These are phyloP conservation scores for Pluteus cervinus DNA, from an alignment of 768 basidiomycete genomes.

Conservation along the genomic window DNA sequence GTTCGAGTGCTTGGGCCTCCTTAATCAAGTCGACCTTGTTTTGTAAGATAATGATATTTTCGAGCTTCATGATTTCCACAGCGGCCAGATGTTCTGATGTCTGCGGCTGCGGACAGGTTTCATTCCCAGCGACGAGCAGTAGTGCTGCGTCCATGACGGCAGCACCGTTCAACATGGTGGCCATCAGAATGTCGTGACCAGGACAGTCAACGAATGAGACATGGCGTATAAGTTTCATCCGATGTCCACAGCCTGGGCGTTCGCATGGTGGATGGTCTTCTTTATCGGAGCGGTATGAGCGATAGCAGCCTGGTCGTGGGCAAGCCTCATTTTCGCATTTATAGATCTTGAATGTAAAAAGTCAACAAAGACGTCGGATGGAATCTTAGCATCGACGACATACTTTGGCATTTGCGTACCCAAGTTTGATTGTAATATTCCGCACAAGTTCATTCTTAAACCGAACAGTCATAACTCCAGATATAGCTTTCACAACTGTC, in stretches of 20 bases:
- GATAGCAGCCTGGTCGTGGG: slow-evolving; percentile 90
- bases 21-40: slow-evolving; percentile 99
- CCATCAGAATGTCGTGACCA: slow-evolving; percentile 99
- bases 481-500: slow-evolving; percentile 97
- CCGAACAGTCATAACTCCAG: slow-evolving; percentile 95
- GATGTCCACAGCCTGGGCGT: slow-evolving; percentile 82
- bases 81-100: slow-evolving; percentile 98
- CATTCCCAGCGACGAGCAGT: slow-evolving; percentile 93
- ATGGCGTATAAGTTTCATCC: slow-evolving; percentile 90
- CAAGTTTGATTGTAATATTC: slow-evolving; percentile 99
- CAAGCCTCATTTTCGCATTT: slow-evolving; percentile 94
- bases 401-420: slow-evolving; percentile 98
- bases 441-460: slow-evolving; percentile 99
- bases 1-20: slow-evolving; percentile 89
- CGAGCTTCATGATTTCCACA: slow-evolving; percentile 98
- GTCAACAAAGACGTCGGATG: slow-evolving; percentile 3
- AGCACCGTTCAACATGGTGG: slow-evolving; percentile 99
- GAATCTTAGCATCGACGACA: slow-evolving; percentile 17
- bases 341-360: slow-evolving; percentile 65
- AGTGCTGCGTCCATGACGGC: slow-evolving; percentile 99
- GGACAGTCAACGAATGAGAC: slow-evolving; percentile 99
- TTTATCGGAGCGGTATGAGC: slow-evolving; percentile 90
- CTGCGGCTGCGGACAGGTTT: slow-evolving; percentile 98
- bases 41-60: slow-evolving; percentile 96
- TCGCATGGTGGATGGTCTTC: slow-evolving; percentile 94